Conservation (phyloP, 139 green algal genomes). For the Pedinophyceae sp. region DNA sequence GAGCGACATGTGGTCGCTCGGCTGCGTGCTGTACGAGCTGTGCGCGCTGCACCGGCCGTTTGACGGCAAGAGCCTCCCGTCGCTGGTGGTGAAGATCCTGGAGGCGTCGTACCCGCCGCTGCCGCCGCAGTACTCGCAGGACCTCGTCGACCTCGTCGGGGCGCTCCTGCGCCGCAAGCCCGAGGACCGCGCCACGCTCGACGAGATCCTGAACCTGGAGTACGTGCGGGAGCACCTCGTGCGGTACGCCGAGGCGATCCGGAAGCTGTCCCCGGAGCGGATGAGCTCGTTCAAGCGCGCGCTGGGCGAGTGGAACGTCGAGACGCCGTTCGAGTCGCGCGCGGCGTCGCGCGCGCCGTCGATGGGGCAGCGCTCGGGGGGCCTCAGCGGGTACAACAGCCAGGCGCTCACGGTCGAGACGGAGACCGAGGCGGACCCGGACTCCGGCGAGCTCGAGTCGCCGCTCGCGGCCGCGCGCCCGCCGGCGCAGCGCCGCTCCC, state of each 20-base stretch:
- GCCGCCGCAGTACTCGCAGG: slow-evolving; percentile 16
- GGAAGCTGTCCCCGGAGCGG: not conserved
- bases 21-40: slow-evolving; percentile 73
- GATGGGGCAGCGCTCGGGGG: too few relatives aligned
- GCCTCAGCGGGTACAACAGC: too few relatives aligned
- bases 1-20: slow-evolving; percentile 65
- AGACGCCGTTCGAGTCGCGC: not conserved
- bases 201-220: slow-evolving; percentile 2
- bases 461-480: too few relatives aligned
- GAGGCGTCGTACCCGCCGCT: slow-evolving; percentile 13
- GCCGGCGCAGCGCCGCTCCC: not conserved
- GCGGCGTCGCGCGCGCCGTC: not conserved
- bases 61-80: slow-evolving; percentile 13
- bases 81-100: slow-evolving; percentile 15
- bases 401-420: too few relatives aligned
- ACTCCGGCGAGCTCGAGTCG: too few relatives aligned
- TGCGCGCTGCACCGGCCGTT: slow-evolving; percentile 33
- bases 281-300: not conserved
- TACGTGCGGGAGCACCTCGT: not conserved
- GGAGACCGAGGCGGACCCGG: too few relatives aligned
- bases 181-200: slow-evolving; percentile 1
- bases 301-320: not conserved
- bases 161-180: slow-evolving; percentile 14
- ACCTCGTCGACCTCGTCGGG: slow-evolving; percentile 10
- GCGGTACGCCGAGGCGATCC: not conserved